Conservation (phyloP, 1,284 basidiomycete genomes). For the Rhodotorula sp. region DNA sequence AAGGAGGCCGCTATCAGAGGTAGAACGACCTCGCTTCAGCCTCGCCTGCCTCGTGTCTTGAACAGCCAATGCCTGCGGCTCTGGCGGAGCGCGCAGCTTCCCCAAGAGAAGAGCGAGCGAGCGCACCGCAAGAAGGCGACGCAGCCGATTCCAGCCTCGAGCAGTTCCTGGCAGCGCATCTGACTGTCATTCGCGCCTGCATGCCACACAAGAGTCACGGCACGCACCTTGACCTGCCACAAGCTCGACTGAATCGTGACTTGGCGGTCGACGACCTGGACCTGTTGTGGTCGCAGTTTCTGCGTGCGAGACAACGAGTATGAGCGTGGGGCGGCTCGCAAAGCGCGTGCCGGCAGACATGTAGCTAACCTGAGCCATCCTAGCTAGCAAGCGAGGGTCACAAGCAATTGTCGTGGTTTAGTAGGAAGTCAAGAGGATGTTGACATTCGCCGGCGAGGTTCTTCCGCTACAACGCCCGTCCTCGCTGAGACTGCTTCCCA, state of each 20-base stretch:
- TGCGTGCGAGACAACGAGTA: not conserved
- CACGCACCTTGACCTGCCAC: slow-evolving; percentile 41
- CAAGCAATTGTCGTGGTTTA: too few species aligned
- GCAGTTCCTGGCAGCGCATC: slow-evolving; percentile 58
- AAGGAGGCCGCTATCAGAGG: slow-evolving; percentile 60
- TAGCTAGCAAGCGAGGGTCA: too few species aligned
- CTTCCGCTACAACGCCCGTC: not conserved
- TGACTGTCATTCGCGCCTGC: not conserved
- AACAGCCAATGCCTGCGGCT: too few species aligned
- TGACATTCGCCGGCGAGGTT: not conserved
- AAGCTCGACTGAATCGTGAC: slow-evolving; percentile 53
- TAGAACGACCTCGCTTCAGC: too few species aligned
- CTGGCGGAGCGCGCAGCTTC: not conserved
- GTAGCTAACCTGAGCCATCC: slow-evolving; percentile 19
- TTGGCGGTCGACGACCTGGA: slow-evolving; percentile 5
- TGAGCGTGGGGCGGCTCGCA: not conserved
- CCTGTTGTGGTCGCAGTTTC: slow-evolving; percentile 2
- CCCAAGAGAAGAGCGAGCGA: too few species aligned
- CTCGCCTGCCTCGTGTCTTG: too few species aligned
- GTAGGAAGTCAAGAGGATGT: not conserved
- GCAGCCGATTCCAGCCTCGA: slow-evolving; percentile 69
- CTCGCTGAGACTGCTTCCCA: not conserved
- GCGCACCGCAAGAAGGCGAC: slow-evolving; percentile 68
- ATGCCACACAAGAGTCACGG: slow-evolving; percentile 45
- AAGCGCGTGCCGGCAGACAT: fast-evolving